Percentiles rank a stretch among this genome's conserved stretches.
Conservation (phyloP, 78 protist species). For the Monosiga brevicollis region DNA sequence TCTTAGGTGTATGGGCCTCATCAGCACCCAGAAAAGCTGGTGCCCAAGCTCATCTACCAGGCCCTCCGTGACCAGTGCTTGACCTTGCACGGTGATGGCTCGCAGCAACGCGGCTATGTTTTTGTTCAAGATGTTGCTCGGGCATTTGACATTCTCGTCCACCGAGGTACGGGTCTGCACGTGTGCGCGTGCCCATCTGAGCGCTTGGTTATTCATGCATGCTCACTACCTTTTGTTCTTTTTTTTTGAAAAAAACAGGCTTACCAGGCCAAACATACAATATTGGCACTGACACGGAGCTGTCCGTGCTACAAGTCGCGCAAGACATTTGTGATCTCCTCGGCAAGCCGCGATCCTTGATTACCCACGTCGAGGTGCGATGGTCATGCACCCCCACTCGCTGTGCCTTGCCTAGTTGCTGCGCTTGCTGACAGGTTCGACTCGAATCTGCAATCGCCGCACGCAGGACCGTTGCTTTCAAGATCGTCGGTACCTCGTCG, state of each 20-base stretch:
- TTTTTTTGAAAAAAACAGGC: too few species aligned
- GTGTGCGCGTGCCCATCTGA: too few species aligned
- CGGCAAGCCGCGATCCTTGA: too few species aligned
- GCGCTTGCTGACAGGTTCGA: neutral
- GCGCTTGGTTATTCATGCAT: too few species aligned
- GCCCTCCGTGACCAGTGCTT: slow-evolving; percentile 2
- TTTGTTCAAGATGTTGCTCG: slow-evolving; percentile 55
- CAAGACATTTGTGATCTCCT: neutral
- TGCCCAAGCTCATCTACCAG: slow-evolving; percentile 69
- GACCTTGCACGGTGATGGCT: neutral
- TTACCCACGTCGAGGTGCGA: too few species aligned
- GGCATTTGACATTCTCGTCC: slow-evolving; percentile 60
- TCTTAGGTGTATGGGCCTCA: slow-evolving; percentile 77
- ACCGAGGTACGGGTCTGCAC: slow-evolving; percentile 27
- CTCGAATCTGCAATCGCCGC: neutral
- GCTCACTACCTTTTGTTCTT: too few species aligned
- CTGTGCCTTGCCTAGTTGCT: neutral
- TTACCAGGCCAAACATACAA: slow-evolving; percentile 68
- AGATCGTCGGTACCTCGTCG: slow-evolving; percentile 52
- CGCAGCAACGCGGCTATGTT: slow-evolving; percentile 20
- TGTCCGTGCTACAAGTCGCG: slow-evolving; percentile 44
- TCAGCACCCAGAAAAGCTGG: slow-evolving; percentile 83
- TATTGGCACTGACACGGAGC: slow-evolving; percentile 62
- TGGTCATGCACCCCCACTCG: too few species aligned
- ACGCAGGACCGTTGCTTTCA: slow-evolving; percentile 75